These are phyloP conservation scores for Daldinia sp. DNA, from an alignment of 2,329 filamentous ascomycete species.

Conservation along the genomic window DNA sequence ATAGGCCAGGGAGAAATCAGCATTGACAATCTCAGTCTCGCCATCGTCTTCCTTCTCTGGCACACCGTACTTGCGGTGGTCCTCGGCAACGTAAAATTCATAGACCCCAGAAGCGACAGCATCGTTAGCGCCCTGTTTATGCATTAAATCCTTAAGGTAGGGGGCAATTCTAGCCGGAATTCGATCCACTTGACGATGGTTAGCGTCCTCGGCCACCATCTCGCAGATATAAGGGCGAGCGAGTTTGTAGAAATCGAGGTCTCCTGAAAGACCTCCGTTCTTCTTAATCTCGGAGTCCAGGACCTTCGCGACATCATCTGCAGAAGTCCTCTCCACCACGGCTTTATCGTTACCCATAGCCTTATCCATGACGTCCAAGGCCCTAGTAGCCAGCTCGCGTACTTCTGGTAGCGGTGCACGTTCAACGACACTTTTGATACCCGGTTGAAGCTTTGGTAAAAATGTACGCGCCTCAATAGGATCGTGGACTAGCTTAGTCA, in stretches of 20 bases:
- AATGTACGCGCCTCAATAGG: slow-evolving; percentile 95
- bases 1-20: slow-evolving; percentile 96
- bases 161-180: slow-evolving; percentile 76
- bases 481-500: slow-evolving; percentile 97
- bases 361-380: slow-evolving; percentile 88
- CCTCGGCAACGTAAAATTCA: slow-evolving; percentile 82
- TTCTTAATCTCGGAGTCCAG: slow-evolving; percentile 82
- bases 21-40: slow-evolving; percentile 96
- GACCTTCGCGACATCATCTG: slow-evolving; percentile 79
- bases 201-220: slow-evolving; percentile 90
- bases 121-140: slow-evolving; percentile 68
- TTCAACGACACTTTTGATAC: slow-evolving; percentile 89
- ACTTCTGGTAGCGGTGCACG: slow-evolving; percentile 95
- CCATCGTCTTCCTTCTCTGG: slow-evolving; percentile 90
- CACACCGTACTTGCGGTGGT: slow-evolving; percentile 86
- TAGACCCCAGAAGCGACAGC: slow-evolving; percentile 80
- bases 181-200: slow-evolving; percentile 81
- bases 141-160: slow-evolving; percentile 80
- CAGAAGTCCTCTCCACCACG: slow-evolving; percentile 73
- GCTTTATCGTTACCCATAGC: slow-evolving; percentile 83
- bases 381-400: slow-evolving; percentile 85
- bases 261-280: slow-evolving; percentile 70
- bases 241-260: slow-evolving; percentile 74
- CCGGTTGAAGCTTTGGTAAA: slow-evolving; percentile 92
- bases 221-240: slow-evolving; percentile 80